Evolutionary conservation across 2,329 filamentous ascomycete genomes (phyloP), one percentile per base, ranked within the genome.

Genomic region (Curvularia lunata): DNA sequence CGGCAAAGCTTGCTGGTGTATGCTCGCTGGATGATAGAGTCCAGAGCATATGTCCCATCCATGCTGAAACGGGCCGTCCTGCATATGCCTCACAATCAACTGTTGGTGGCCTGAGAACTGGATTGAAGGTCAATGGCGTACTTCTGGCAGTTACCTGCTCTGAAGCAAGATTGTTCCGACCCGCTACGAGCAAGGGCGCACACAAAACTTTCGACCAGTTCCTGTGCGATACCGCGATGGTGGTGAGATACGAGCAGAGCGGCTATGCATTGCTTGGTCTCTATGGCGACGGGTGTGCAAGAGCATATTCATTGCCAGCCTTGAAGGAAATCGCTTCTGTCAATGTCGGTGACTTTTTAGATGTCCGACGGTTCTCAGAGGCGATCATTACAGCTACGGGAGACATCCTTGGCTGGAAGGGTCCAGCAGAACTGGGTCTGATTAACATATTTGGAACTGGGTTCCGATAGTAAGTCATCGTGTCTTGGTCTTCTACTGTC

Each of bases 111-210:
- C 82, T 99, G 1, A 84, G 92, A 47, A 88, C 84, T 47, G 93
- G 94, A 1, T 59, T 63, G 5, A 90, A 90, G 70, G 84, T 95
- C 2, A 88, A 95, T 64, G 95, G 95, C 13, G 87, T 90, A 1
- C 78, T 99, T 10, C 83, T 98, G 45, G 91, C 86, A 56, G 91
- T 94, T 76, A 91, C 88, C 1, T 78, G 81, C 40, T 84, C 84
- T 3, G 91, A 92, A 67, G 89, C 88, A n/a, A 87, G 93, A 54
- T 87, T 99, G 48, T 97, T 97, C 82, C 91, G 88, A 64, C 94
- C 95, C 0, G 88, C 92, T 2, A 86, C 86, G 1, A 84, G 88
- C 19, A 98, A 97, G 78, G 95, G 94, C n/a, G 93, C 94, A 0
- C 91, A 92, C 54, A 97, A 95, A 68, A 87, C 88, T 1, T 98